phyloP scores from a whole-genome alignment of 148 eudicot genomes.

The Vaccinium myrtillus region DNA sequence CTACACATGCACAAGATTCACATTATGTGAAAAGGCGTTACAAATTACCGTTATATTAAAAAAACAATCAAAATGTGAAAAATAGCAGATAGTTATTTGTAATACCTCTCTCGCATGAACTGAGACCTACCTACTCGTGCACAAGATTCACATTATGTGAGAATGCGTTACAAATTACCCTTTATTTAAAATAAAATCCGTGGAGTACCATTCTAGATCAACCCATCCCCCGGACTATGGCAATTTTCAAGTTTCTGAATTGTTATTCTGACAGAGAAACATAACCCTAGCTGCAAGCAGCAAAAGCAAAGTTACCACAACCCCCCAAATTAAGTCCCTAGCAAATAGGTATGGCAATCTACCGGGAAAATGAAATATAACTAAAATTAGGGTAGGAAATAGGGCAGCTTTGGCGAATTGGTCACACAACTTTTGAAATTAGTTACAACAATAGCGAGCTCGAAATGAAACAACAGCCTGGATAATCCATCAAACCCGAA shows the following conservation, averaged over 20 bases:
- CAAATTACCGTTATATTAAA: too few species aligned
- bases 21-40: too few species aligned
- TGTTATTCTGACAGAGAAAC: background rate
- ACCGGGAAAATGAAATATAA: background rate
- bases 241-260: background rate
- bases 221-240: background rate
- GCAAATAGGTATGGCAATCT: background rate
- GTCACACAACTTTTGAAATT: background rate
- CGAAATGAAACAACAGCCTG: background rate
- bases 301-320: background rate
- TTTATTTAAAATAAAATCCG: background rate
- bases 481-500: background rate
- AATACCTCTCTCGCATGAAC: too few species aligned
- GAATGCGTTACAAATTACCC: too few species aligned
- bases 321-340: background rate
- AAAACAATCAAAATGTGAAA: too few species aligned
- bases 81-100: too few species aligned
- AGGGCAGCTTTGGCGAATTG: background rate
- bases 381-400: background rate
- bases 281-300: background rate
- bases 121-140: too few species aligned
- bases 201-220: background rate
- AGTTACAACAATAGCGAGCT: background rate
- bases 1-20: too few species aligned
- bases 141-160: too few species aligned